Evolutionary conservation across 1,284 basidiomycete genomes (phyloP), one percentile per base, ranked within the genome.

Genomic region (Apiotrichum brassicae): DNA sequence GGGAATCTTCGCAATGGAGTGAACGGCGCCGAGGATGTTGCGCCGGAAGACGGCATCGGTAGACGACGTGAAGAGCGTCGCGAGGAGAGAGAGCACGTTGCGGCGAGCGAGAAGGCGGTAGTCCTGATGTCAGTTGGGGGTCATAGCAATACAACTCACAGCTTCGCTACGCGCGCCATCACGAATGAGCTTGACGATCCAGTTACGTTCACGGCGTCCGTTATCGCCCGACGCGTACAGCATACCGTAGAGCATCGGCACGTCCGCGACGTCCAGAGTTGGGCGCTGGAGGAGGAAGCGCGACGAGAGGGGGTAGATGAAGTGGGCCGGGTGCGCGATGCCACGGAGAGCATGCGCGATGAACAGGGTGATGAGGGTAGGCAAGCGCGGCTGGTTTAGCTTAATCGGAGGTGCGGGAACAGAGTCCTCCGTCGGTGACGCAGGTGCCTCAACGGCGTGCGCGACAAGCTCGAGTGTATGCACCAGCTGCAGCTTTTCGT

Each of bases 31-130:
- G 11, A 51, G 48, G 37, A 43, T 25, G 18, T 36, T 36, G 25
- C 74, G 75, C 18, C 83, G 78, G 61, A 86, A 70, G 1, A 72
- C 47, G 0, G 66, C 57, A 56, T 90, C 86, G 0, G 74, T 67
- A 33, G 76, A 73, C 6, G 80, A 79, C 54, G 87, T 82, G 68
- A 84, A 91, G 44, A 93, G 66, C 58, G 86, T 88, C 0, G 86
- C 84, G 3, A 95, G 72, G 25, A 94, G 75, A 54, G 90, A 86
- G 85, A 88, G 92, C 0, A 87, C 89, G 65, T 91, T 87, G 25
- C 92, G 74, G 38, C 88, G 77, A 61, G 83, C 83, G 52, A 93
- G 74, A 1, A 91, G 79, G 30, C 77, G 78, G 89, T 91, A 94
- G 61, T 95, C 92, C 33, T 34, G 16, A 34, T 34, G 33, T 34